phyloP scores from a whole-genome alignment of 345 rosid species.

The Iberis pinnata region DNA sequence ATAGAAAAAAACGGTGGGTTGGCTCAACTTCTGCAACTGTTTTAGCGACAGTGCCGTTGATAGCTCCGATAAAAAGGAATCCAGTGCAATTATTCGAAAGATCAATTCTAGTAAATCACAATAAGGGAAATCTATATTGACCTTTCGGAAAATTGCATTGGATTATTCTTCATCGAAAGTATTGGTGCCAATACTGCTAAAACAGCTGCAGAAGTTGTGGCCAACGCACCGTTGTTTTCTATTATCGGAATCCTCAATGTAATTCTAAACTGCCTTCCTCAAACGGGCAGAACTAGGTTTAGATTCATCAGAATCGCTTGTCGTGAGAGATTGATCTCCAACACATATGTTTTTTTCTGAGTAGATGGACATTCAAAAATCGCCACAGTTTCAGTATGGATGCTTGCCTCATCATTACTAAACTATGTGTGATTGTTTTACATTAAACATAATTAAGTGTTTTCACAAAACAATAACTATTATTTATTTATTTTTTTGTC shows the following conservation, averaged over 20 bases:
- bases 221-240: not conserved
- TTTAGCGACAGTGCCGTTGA: not conserved
- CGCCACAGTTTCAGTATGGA: not conserved
- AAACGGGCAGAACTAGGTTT: conserved; percentile 1
- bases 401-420: not conserved
- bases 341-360: not conserved
- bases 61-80: conserved; percentile 12
- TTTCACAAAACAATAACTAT: no score
- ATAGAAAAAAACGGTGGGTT: not conserved
- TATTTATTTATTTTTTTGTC: no score
- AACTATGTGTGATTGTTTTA: not conserved
- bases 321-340: not conserved
- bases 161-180: conserved; percentile 10
- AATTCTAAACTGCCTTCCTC: not conserved
- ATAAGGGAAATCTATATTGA: conserved; percentile 8
- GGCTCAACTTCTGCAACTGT: not conserved
- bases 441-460: no score
- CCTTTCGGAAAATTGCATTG: not conserved
- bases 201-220: not conserved
- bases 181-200: not conserved
- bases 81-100: not conserved
- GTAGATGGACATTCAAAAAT: not conserved
- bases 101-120: not conserved
- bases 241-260: conserved; percentile 11
- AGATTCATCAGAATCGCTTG: not conserved